Evolutionary conservation across 1,284 basidiomycete genomes (phyloP), one percentile per base, ranked within the genome.

Genomic region (Blastosporella zonata): DNA sequence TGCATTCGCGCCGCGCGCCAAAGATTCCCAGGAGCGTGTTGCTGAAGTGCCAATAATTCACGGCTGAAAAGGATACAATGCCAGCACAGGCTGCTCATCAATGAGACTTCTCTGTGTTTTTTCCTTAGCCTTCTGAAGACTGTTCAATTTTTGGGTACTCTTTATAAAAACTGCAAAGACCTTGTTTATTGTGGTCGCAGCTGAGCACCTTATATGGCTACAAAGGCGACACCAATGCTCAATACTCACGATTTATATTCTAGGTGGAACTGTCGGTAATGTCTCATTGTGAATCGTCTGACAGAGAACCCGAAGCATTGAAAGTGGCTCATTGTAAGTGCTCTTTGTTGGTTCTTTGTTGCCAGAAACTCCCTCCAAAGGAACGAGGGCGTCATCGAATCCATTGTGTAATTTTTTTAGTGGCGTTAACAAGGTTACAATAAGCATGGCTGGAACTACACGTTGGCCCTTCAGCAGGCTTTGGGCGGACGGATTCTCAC

Each of bases 161-260:
- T 44, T 23, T 21, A 44, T 27, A 20, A 27, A 13, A 44, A 33
- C 23, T 22, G 27, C 8, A 6, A 44, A n/a, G 20, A 15, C 15
- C 8, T 7, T 25, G 37, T 63, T 61, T 35, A 56, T 60, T 20
- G 23, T 63, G 9, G 54, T 56, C 0, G 60, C 60, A 21, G 59
- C 59, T 57, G 21, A 50, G 43, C 21, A 36, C n/a, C n/a, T n/a
- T n/a, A n/a, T n/a, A n/a, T n/a, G n/a, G n/a, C n/a, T n/a, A n/a
- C n/a, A n/a, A n/a, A n/a, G n/a, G n/a, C n/a, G n/a, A n/a, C n/a
- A n/a, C n/a, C n/a, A n/a, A n/a, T n/a, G n/a, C n/a, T n/a, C n/a
- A n/a, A n/a, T n/a, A n/a, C n/a, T n/a, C 7, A 17, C 10, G n/a
- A n/a, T n/a, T n/a, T n/a, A n/a, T n/a, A n/a, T 46, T 20, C 7